These are phyloP conservation scores for Suillus brevipes DNA, from an alignment of 768 basidiomycete genomes.

Conservation along the genomic window DNA sequence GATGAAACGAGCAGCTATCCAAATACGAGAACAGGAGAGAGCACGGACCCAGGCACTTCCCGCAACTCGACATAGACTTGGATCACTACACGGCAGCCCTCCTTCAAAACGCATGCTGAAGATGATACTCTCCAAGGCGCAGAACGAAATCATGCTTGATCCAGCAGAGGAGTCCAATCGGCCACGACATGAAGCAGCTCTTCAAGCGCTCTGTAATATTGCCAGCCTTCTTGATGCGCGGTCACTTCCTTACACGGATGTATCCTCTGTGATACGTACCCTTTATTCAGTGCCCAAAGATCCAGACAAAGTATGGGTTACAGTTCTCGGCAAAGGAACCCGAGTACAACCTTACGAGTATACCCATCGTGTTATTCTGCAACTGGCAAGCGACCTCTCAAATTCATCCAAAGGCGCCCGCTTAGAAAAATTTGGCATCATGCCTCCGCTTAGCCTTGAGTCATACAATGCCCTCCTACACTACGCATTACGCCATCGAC, in stretches of 20 bases:
- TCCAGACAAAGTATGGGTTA: slow-evolving; percentile 40
- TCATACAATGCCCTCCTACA: slow-evolving; percentile 65
- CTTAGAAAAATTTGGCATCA: slow-evolving; percentile 16
- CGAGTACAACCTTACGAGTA: slow-evolving; percentile 45
- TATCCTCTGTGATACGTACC: slow-evolving; percentile 46
- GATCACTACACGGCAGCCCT: slow-evolving; percentile 10
- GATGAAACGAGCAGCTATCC: slow-evolving; percentile 32
- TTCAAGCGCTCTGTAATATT: slow-evolving; percentile 66
- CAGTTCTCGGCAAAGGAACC: slow-evolving; percentile 21
- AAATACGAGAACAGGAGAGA: slow-evolving; percentile 21
- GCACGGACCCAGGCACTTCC: slow-evolving; percentile 15
- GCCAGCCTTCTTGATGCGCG: slow-evolving; percentile 51
- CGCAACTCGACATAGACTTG: slow-evolving; percentile 17
- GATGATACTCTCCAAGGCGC: slow-evolving; percentile 31
- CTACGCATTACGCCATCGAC: slow-evolving; percentile 63
- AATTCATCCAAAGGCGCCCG: neutral
- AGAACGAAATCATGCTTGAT: slow-evolving; percentile 32
- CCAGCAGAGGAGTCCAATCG: slow-evolving; percentile 19
- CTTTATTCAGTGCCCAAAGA: slow-evolving; percentile 48
- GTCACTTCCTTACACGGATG: slow-evolving; percentile 44
- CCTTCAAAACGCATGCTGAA: slow-evolving; percentile 34
- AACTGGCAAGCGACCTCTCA: slow-evolving; percentile 34
- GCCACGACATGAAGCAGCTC: slow-evolving; percentile 33
- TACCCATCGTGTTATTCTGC: slow-evolving; percentile 47
- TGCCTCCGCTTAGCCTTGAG: slow-evolving; percentile 38